Percentiles rank a stretch among this genome's conserved stretches.
These are phyloP conservation scores for Pythium chondricola DNA, from an alignment of 352 stramenopile genomes.

Conservation along the genomic window DNA sequence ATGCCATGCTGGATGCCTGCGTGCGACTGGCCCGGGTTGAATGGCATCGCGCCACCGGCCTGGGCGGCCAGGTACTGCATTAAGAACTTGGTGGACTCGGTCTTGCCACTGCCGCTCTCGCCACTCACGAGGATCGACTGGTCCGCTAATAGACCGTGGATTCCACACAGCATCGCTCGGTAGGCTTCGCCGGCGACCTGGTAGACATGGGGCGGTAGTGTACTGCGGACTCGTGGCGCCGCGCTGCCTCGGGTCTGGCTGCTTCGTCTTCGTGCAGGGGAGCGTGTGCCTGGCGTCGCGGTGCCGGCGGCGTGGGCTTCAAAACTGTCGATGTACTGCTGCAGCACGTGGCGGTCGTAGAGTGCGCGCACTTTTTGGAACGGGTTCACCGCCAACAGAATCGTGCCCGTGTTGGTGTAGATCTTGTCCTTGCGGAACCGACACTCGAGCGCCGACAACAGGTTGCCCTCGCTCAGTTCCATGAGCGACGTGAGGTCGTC, in stretches of 20 bases:
- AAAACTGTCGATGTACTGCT: slow-evolving; percentile 61
- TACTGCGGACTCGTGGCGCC: not conserved
- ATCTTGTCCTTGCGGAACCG: slow-evolving; percentile 74
- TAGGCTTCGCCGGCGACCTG: slow-evolving; percentile 78
- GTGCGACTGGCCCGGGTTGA: slow-evolving; percentile 33
- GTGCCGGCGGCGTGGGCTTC: slow-evolving; percentile 25
- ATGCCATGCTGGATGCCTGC: slow-evolving; percentile 33
- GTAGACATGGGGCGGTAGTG: slow-evolving; percentile 81
- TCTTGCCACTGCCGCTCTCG: slow-evolving; percentile 84
- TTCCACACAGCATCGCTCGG: slow-evolving; percentile 64
- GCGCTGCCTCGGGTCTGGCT: slow-evolving; percentile 5
- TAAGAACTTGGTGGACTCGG: slow-evolving; percentile 87
- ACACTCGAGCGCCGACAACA: slow-evolving; percentile 60
- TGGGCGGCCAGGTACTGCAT: slow-evolving; percentile 81
- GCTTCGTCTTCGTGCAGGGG: slow-evolving; percentile 9
- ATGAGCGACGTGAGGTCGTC: slow-evolving; percentile 81
- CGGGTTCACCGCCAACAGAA: slow-evolving; percentile 80
- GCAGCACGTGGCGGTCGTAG: slow-evolving; percentile 52
- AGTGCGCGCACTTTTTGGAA: slow-evolving; percentile 63
- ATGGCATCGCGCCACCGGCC: slow-evolving; percentile 68
- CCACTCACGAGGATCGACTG: slow-evolving; percentile 85
- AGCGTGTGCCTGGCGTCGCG: not conserved
- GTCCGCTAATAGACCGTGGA: slow-evolving; percentile 52
- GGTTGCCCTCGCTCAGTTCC: slow-evolving; percentile 61
- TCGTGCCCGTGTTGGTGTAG: slow-evolving; percentile 81